Evolutionary conservation across 306 rosid species (phyloP), one percentile per base, ranked within the genome.

Genomic region (Gillenia trifoliata): DNA sequence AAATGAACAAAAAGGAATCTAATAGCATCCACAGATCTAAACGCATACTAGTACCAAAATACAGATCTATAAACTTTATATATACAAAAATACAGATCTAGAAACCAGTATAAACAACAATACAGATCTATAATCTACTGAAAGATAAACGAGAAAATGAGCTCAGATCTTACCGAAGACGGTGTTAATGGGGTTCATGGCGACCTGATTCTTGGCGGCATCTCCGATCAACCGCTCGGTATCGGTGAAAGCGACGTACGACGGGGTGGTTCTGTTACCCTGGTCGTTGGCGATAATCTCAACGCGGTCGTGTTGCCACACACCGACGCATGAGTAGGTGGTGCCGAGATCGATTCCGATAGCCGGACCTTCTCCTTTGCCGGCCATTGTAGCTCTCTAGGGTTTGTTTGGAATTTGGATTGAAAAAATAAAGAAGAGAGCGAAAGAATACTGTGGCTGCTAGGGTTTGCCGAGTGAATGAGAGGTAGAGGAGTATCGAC

Each of bases 311-410:
- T 86, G 89, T 30, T 86, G 93, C 90, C 93, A 89, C 0, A 89
- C 93, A 3, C 90, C 93, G 8, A 86, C 93, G 65, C 93, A 89
- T 0, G 93, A 89, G 73, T 89, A 89, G 0, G 93, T 89, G 15
- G 93, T 89, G 0, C 93, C 93, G 28, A 89, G 89, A 79, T 89
- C 93, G 60, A 89, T 89, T 25, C 93, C 93, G 73, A 89, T 89
- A 41, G 93, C 93, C 40, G 89, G 87, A 25, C 90, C 93, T 73
- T 84, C 93, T 55, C 92, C 92, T 63, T 88, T 88, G 8, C 88
- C 90, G 72, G 90, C 92, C 92, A 88, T 86, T 65, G 25, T 10
- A 7, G 1, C 2, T 43, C 7, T 11, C 19, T 50, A 64, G 60
- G 61, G 52, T 52, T 59, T 72, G 8, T 25, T 17, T 23, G 29